phyloP scores from a whole-genome alignment of 495 filamentous ascomycete species.

The Tuber umbilicatum region DNA sequence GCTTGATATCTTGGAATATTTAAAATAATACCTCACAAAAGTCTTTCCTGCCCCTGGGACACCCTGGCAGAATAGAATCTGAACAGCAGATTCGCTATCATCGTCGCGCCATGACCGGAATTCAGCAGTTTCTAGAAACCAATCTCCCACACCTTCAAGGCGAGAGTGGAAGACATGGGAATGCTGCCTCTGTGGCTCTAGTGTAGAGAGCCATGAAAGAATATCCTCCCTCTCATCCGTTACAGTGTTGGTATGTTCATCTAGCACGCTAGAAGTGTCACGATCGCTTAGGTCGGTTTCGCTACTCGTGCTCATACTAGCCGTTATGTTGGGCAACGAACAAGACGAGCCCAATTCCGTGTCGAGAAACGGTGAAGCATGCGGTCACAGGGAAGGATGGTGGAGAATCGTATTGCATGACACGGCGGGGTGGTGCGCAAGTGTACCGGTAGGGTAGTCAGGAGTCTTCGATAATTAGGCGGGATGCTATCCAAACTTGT shows the following conservation, averaged over 20 bases:
- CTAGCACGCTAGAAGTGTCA: not conserved
- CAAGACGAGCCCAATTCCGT: not conserved
- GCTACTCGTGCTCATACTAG: not conserved
- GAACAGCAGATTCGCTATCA: not conserved
- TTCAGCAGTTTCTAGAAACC: slow-evolving; percentile 1
- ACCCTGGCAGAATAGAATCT: not conserved
- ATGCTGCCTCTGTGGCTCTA: not conserved
- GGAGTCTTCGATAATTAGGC: too few relatives aligned
- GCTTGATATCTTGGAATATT: not conserved
- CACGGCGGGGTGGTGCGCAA: too few relatives aligned
- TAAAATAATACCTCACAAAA: not conserved
- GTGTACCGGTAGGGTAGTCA: too few relatives aligned
- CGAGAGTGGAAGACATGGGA: not conserved
- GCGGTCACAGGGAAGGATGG: not conserved
- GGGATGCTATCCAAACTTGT: too few relatives aligned
- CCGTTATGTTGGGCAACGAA: not conserved
- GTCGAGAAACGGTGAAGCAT: not conserved
- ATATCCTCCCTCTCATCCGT: not conserved
- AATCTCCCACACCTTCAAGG: not conserved
- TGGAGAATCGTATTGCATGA: not conserved
- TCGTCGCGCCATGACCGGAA: not conserved
- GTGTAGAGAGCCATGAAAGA: not conserved
- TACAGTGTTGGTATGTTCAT: not conserved
- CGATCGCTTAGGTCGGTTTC: not conserved
- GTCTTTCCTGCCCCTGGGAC: not conserved